phyloP scores from a whole-genome alignment of 495 filamentous ascomycete genomes.

The Podospora conica region DNA sequence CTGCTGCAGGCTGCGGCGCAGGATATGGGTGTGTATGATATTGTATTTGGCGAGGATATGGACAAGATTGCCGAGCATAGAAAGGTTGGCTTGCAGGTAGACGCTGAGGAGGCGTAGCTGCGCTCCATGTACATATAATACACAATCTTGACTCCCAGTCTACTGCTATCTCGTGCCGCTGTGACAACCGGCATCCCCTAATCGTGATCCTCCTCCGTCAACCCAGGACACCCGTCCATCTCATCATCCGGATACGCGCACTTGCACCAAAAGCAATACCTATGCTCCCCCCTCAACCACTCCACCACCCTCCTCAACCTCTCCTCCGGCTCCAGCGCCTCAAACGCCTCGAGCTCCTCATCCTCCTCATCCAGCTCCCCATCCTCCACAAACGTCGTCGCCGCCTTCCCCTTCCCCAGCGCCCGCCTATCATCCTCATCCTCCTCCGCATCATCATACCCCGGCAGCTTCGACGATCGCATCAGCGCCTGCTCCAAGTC shows the following conservation, averaged over 20 bases:
- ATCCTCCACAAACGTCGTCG: conserved; percentile 41
- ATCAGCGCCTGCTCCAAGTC: conserved; percentile 52
- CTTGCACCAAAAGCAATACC: conserved; percentile 98
- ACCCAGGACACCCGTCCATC: conserved; percentile 86
- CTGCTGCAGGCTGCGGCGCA: conserved; percentile 40
- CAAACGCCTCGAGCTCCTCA: conserved; percentile 76
- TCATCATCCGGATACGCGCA: conserved; percentile 59
- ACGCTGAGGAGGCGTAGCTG: background rate
- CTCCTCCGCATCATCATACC: conserved; percentile 47
- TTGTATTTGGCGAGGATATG: conserved; percentile 19
- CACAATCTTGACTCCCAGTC: background rate
- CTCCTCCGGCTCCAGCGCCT: conserved; percentile 57
- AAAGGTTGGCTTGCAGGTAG: conserved; percentile 15
- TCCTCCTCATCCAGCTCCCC: conserved; percentile 82
- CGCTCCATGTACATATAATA: background rate
- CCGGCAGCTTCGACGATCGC: conserved; percentile 34
- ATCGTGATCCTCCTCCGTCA: conserved; percentile 89
- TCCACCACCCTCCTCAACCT: conserved; percentile 56
- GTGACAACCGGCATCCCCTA: conserved; percentile 39
- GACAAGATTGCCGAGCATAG: conserved; percentile 16
- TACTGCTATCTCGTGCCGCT: too few species aligned
- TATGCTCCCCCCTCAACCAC: conserved; percentile 61
- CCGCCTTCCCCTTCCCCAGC: conserved; percentile 34
- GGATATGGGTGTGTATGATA: conserved; percentile 51
- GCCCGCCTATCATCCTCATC: conserved; percentile 47